Evolutionary conservation across 768 basidiomycete species (phyloP).

Genomic region (Gloeopeniophorella convolvens): DNA sequence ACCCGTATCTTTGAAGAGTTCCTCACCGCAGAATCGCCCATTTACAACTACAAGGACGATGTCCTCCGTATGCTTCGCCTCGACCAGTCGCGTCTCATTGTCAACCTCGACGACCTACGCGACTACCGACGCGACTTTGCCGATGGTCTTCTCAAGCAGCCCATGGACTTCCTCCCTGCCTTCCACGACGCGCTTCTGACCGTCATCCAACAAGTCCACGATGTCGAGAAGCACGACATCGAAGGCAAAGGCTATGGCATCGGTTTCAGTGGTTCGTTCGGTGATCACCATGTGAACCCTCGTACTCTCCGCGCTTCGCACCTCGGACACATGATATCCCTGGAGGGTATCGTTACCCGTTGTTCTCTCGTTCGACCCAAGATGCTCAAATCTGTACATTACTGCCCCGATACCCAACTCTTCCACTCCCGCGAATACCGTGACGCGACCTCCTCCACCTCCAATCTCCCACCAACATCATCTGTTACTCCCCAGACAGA

Average conservation of each 20-base stretch:
- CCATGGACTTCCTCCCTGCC: slow-evolving; percentile 80
- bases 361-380: slow-evolving; percentile 98
- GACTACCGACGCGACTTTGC: slow-evolving; percentile 86
- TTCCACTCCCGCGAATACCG: slow-evolving; percentile 90
- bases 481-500: slow-evolving; percentile 87
- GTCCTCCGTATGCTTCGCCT: slow-evolving; percentile 76
- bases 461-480: slow-evolving; percentile 79
- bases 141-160: slow-evolving; percentile 84
- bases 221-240: slow-evolving; percentile 76
- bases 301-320: slow-evolving; percentile 83
- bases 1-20: slow-evolving; percentile 81
- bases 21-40: slow-evolving; percentile 55
- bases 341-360: slow-evolving; percentile 97
- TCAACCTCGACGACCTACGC: slow-evolving; percentile 94
- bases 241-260: slow-evolving; percentile 76
- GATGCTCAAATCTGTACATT: slow-evolving; percentile 96
- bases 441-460: slow-evolving; percentile 83
- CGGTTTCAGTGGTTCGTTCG: slow-evolving; percentile 94
- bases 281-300: slow-evolving; percentile 96
- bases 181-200: slow-evolving; percentile 79
- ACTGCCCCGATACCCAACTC: slow-evolving; percentile 76
- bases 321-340: slow-evolving; percentile 91
- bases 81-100: slow-evolving; percentile 81
- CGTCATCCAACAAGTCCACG: slow-evolving; percentile 67
- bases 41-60: slow-evolving; percentile 81